phyloP scores from a whole-genome alignment of 2,329 filamentous ascomycete species.

The Venturia aucupariae region DNA sequence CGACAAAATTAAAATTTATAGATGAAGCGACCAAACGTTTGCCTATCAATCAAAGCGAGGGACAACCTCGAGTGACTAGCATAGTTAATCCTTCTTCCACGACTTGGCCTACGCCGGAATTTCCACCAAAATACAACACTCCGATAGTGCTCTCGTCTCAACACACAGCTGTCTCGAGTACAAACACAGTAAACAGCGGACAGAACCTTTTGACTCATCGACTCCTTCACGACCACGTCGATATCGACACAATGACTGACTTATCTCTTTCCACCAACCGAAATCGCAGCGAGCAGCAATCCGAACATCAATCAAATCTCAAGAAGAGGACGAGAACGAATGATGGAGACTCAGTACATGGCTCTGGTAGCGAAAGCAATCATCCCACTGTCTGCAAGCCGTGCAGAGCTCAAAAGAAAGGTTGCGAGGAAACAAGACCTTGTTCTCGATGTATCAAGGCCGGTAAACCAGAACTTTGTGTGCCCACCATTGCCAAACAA shows the following conservation, averaged over 20 bases:
- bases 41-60: background rate
- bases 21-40: background rate
- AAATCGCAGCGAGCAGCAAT: background rate
- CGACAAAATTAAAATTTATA: background rate
- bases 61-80: background rate
- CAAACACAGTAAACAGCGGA: background rate
- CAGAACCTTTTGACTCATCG: background rate
- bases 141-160: background rate
- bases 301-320: background rate
- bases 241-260: background rate
- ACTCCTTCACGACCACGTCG: too few species aligned
- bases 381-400: background rate
- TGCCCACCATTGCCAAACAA: background rate
- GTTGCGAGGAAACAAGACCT: background rate
- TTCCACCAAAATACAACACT: too few species aligned
- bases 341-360: background rate
- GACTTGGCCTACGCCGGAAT: too few species aligned
- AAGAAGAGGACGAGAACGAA: background rate
- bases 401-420: background rate
- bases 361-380: background rate
- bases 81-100: too few species aligned
- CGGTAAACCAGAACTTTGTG: background rate
- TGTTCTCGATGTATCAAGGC: conserved; percentile 1
- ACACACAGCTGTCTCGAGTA: background rate
- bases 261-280: background rate